Evolutionary conservation across 768 basidiomycete genomes (phyloP).

Genomic region (Russula sp.): DNA sequence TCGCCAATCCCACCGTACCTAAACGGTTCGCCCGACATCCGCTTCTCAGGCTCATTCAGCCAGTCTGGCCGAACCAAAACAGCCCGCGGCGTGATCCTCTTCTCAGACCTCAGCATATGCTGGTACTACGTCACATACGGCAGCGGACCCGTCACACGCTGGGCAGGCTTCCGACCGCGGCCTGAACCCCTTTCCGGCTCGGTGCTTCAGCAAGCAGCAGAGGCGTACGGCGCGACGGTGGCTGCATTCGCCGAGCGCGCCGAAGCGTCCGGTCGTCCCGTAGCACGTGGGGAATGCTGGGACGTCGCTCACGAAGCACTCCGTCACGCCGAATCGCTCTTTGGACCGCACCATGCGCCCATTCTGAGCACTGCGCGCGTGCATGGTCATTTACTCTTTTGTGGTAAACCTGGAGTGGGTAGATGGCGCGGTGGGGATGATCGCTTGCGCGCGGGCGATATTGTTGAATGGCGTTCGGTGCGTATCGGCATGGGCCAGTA

Average conservation of each 20-base stretch:
- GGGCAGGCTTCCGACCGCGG: constrained; percentile 41
- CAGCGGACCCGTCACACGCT: constrained; percentile 35
- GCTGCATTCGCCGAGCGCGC: constrained; percentile 49
- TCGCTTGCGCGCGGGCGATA: constrained; percentile 51
- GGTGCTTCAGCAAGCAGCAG: constrained; percentile 43
- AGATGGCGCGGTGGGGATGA: constrained; percentile 53
- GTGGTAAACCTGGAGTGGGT: constrained; percentile 42
- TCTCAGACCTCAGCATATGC: constrained; percentile 50
- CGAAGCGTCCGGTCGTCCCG: constrained; percentile 42
- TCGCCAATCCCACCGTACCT: constrained; percentile 40
- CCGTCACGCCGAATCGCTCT: constrained; percentile 41
- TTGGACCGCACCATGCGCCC: constrained; percentile 45
- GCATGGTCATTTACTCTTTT: constrained; percentile 54
- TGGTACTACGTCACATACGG: constrained; percentile 47
- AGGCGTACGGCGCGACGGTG: constrained; percentile 50
- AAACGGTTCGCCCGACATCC: constrained; percentile 31
- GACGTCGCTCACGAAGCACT: constrained; percentile 54
- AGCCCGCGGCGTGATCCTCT: constrained; percentile 41
- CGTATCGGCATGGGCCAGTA: constrained; percentile 23
- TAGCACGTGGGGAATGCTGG: constrained; percentile 58
- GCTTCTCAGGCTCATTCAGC: constrained; percentile 36
- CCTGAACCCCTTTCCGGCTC: constrained; percentile 40
- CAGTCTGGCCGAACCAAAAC: constrained; percentile 36
- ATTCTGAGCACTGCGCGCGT: constrained; percentile 49
- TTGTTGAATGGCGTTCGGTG: constrained; percentile 51